Base-by-base conservation (phyloP, 108 stramenopile genomes). In the Heterococcus sp. region DNA sequence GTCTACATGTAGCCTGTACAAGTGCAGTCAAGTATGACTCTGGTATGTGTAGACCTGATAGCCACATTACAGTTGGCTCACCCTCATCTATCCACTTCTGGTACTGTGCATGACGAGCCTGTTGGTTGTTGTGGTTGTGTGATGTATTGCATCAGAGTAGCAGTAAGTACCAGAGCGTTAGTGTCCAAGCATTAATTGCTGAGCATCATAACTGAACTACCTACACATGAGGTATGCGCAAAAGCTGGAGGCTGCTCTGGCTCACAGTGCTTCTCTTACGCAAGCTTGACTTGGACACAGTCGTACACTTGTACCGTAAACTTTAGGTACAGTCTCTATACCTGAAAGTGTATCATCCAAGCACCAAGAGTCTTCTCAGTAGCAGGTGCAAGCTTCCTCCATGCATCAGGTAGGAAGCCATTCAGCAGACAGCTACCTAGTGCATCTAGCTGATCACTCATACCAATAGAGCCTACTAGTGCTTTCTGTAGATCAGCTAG, bases 11-110 rank as follows among this genome's bases (percentile, higher is more conserved):
- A 0, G 90, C 88, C 73, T 91, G 91, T 27, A 91, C 91, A 66
- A 91, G 72, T 2, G 91, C 91, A 1, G 91, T 91, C 5, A 91
- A 85, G 67, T 90, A 91, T 27, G 87, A 88, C 88, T 91, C 91
- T 14, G 90, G 90, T 38, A 91, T 90, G 40, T 91, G 90, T 28
- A 91, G 74, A 2, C 91, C 91, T 2, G 85, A 86, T 14, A 91
- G 80, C 91, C 91, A 91, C 65, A 91, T 87, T 63, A 85, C 86
- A 2, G 78, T 66, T 28, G 91, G 90, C 79, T 91, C 90, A 14
- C 91, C 90, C 0, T 69, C 68, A 2, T 37, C 38, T 58, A 91
- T 84, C 91, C 91, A 91, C 3, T 11, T 28, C 4, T 78, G 65
- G 68, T 91, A 91, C 76, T 91, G 91, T 0, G 33, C 31, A 0